A percentile compares a stretch with the other conserved stretches of the same genome.
phyloP scores from a whole-genome alignment of 805 yeast genomes.

The Sugiyamaella mastotermitis region DNA sequence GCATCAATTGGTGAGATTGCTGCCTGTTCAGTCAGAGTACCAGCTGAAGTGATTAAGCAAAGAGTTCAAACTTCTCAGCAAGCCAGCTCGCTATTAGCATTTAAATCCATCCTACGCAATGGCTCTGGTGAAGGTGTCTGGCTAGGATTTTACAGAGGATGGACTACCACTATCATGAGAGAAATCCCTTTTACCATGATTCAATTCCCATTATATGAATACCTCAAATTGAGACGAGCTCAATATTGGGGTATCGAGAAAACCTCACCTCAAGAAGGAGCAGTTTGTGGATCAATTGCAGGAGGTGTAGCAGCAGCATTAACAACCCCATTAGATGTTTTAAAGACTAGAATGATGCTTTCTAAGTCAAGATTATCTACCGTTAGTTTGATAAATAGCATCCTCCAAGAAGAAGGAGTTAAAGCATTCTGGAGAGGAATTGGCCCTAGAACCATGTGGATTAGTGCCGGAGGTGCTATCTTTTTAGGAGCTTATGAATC shows the following conservation, averaged over 20 bases:
- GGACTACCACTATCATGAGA: constrained; percentile 85
- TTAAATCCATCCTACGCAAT: constrained; percentile 55
- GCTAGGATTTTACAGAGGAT: constrained; percentile 84
- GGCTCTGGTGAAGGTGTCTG: constrained; percentile 71
- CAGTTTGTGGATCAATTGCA: constrained; percentile 84
- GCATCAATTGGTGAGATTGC: constrained; percentile 89
- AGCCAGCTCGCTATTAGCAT: constrained; percentile 58
- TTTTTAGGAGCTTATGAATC: constrained; percentile 91
- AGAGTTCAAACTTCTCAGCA: constrained; percentile 73
- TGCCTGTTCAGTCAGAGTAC: constrained; percentile 92
- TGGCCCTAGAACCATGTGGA: constrained; percentile 97
- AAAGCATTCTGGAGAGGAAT: constrained; percentile 73
- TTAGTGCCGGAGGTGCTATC: constrained; percentile 96
- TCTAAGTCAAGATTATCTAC: constrained; percentile 45
- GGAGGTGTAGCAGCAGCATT: constrained; percentile 94
- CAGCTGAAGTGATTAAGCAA: constrained; percentile 94
- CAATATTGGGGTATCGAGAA: constrained; percentile 30
- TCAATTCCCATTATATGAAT: constrained; percentile 92
- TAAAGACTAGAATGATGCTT: constrained; percentile 90
- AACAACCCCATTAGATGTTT: constrained; percentile 91
- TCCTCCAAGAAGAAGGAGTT: constrained; percentile 69
- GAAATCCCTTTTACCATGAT: constrained; percentile 96
- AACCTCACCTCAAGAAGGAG: constrained; percentile 67
- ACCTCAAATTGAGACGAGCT: constrained; percentile 56
- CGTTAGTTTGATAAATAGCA: constrained; percentile 40